phyloP scores from a whole-genome alignment of 495 filamentous ascomycete genomes.

The Sphaerosporella brunnea region DNA sequence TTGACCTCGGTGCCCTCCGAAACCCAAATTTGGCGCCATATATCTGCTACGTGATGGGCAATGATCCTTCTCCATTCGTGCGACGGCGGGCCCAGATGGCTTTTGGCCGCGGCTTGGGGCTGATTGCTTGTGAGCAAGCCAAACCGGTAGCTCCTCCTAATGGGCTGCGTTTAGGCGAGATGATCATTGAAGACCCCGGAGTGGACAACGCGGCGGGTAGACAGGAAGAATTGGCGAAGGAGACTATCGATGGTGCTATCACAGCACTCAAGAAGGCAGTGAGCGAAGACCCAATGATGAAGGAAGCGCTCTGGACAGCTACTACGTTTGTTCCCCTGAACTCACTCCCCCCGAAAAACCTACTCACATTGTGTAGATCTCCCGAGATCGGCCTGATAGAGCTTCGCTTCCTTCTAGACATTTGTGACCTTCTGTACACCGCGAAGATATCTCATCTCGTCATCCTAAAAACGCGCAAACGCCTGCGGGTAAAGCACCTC shows the following conservation, averaged over 20 bases:
- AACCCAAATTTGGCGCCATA: conserved; percentile 43
- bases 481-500: conserved; percentile 47
- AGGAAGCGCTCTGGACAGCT: conserved; percentile 59
- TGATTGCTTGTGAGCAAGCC: conserved; percentile 57
- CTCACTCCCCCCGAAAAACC: neutral
- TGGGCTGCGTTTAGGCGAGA: conserved; percentile 31
- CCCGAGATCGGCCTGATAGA: conserved; percentile 47
- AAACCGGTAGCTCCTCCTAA: conserved; percentile 25
- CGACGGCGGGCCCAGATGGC: conserved; percentile 48
- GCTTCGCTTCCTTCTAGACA: conserved; percentile 54
- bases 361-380: conserved; percentile 33
- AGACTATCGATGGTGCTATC: conserved; percentile 58
- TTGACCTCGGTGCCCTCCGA: conserved; percentile 56
- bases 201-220: conserved; percentile 43
- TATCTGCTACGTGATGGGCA: conserved; percentile 51
- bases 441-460: conserved; percentile 44
- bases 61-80: conserved; percentile 66
- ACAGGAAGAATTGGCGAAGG: conserved; percentile 51
- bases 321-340: conserved; percentile 28
- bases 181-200: conserved; percentile 67
- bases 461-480: conserved; percentile 48
- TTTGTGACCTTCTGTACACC: conserved; percentile 58
- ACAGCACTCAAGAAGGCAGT: conserved; percentile 57
- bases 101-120: conserved; percentile 55
- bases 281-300: conserved; percentile 40